Evolutionary conservation across 176 grass and related monocot species (phyloP).

Genomic region (Aegilops sharonensis): DNA sequence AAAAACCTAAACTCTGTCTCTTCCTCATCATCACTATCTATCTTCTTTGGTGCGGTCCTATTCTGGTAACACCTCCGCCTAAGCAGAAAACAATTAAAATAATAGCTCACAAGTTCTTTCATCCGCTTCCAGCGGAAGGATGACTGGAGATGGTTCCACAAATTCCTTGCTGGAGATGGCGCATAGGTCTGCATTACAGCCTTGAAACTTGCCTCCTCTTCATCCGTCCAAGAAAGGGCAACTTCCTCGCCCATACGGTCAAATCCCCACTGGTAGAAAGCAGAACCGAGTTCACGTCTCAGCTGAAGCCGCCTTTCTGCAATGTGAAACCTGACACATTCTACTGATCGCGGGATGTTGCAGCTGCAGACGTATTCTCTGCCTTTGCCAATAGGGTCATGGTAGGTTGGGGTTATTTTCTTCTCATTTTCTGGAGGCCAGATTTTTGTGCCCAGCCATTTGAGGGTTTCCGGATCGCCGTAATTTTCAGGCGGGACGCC

Average conservation of each 20-base stretch:
- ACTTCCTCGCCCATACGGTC: constrained; percentile 84
- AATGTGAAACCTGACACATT: constrained; percentile 68
- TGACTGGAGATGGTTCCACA: constrained; percentile 48
- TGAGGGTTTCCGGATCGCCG: constrained; percentile 29
- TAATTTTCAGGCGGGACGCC: constrained; percentile 25
- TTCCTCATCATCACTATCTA: constrained; percentile 90
- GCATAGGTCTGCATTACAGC: constrained; percentile 35
- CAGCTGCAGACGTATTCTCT: constrained; percentile 50
- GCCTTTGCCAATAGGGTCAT: constrained; percentile 47
- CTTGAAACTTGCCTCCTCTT: constrained; percentile 73
- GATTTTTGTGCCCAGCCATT: constrained; percentile 66
- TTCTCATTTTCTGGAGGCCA: constrained; percentile 53
- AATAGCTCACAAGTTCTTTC: constrained; percentile 77
- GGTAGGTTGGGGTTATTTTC: not conserved
- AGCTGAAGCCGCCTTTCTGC: constrained; percentile 54
- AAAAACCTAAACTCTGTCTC: constrained; percentile 56
- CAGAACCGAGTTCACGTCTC: constrained; percentile 49
- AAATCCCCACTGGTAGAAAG: constrained; percentile 77
- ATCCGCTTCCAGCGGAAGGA: constrained; percentile 47
- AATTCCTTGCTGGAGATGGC: constrained; percentile 42
- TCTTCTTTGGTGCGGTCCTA: constrained; percentile 50
- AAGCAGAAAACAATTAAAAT: constrained; percentile 87
- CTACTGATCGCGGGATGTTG: constrained; percentile 42
- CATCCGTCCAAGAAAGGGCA: constrained; percentile 76
- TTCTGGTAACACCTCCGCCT: constrained; percentile 78